Evolutionary conservation across 2,329 filamentous ascomycete species (phyloP), one percentile per base, ranked within the genome.

Genomic region (Metarhizium sp.): DNA sequence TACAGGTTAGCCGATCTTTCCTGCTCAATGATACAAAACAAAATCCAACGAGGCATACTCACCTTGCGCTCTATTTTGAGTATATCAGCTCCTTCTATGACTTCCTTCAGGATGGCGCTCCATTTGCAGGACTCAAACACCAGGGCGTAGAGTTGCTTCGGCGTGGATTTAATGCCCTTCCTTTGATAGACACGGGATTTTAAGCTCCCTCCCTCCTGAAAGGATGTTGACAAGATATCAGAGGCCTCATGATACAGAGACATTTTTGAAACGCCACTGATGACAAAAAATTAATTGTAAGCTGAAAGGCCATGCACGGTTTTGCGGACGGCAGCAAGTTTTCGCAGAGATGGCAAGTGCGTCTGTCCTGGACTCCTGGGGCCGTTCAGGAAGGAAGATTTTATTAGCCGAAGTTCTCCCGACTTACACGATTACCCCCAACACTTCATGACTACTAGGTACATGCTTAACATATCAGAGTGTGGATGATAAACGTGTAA

Each of bases 231-330:
- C 55, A 99, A 74, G 40, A 96, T 76, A 14, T 85, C 79, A 4
- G 88, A 90, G 6, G 92, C 88, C 75, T 97, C 94, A 69, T 95
- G 88, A 70, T 99, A 99, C 55, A 99, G 86, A 50, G 92, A 95
- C 92, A 97, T 97, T 18, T 42, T 30, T 40, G 5, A 40, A 11
- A 13, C 14, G 13, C 38, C 14, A 16, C 38, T 16, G 38, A 14
- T 25, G 11, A 16, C 38, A 13, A 11, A 3, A 5, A 16, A 4
- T 16, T 7, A 7, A 40, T 16, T 40, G 38, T 40, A 13, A 16
- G 38, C 38, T 11, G 13, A 11, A 40, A 16, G 14, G 14, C 38
- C 14, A 40, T 11, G 32, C 32, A 11, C n/a, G 38, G 8, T 40
- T 13, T 40, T 16, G 11, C 5, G 14, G 38, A 2, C n/a, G 18